These are phyloP conservation scores for Pseudoneurospora amorphoporcata DNA, from an alignment of 495 filamentous ascomycete species.

Conservation along the genomic window DNA sequence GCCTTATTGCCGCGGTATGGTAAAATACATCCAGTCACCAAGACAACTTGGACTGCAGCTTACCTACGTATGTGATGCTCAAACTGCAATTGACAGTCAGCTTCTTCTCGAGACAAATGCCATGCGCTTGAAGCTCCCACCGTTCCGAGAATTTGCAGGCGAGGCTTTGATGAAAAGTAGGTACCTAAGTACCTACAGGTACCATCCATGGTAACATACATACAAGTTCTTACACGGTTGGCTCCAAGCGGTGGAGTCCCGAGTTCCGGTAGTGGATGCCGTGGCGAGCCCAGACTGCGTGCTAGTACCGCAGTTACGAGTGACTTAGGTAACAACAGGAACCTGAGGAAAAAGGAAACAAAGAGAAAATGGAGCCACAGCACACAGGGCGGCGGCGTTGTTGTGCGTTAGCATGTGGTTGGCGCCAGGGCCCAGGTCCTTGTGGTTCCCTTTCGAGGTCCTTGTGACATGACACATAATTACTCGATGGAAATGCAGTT, in stretches of 20 bases:
- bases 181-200: not conserved
- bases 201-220: not conserved
- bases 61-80: not conserved
- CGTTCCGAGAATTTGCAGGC: not conserved
- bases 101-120: not conserved
- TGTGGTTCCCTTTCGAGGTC: not conserved
- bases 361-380: not conserved
- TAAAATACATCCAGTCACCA: not conserved
- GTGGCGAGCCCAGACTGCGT: not conserved
- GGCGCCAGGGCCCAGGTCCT: not conserved
- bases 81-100: not conserved
- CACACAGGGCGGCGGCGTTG: not conserved
- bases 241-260: not conserved
- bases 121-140: not conserved
- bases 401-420: not conserved
- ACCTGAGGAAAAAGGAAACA: not conserved
- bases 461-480: slow-evolving; percentile 39
- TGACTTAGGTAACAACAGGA: not conserved
- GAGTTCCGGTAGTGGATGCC: not conserved
- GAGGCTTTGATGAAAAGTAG: not conserved
- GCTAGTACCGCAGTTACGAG: not conserved
- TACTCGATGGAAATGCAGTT: slow-evolving; percentile 36
- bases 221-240: not conserved
- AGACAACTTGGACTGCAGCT: not conserved
- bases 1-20: not conserved